Percentiles rank a stretch among this genome's conserved stretches.
Evolutionary conservation across 75 land plant genomes (phyloP).

Genomic region (Pinus tabuliformis): DNA sequence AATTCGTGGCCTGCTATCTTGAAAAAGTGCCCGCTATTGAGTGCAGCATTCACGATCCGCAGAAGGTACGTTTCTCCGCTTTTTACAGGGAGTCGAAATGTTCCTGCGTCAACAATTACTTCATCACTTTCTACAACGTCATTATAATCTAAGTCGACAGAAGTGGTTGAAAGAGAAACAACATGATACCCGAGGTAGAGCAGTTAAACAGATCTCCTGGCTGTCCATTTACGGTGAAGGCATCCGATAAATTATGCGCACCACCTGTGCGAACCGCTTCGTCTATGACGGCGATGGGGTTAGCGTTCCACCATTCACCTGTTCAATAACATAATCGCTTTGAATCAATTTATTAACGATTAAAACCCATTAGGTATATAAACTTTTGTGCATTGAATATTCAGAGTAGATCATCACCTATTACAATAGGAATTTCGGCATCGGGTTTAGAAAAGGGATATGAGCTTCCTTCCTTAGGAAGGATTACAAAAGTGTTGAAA

Average conservation of each 20-base stretch:
- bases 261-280: constrained; percentile 54
- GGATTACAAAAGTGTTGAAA: too few relatives aligned
- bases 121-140: neutral
- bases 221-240: constrained; percentile 66
- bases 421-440: constrained; percentile 10
- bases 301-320: constrained; percentile 81
- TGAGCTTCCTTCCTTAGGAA: constrained; percentile 4
- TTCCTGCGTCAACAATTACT: constrained; percentile 24
- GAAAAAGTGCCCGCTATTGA: constrained; percentile 59
- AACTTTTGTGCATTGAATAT: too few relatives aligned
- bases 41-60: constrained; percentile 55
- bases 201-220: constrained; percentile 60
- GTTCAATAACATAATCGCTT: neutral
- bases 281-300: constrained; percentile 38
- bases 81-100: constrained; percentile 40
- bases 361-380: too few relatives aligned
- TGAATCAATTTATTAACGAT: too few relatives aligned
- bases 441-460: constrained; percentile 17
- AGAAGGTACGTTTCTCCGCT: constrained; percentile 48
- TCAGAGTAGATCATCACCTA: constrained; percentile 7
- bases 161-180: too few relatives aligned
- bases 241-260: constrained; percentile 61
- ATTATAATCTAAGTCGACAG: too few relatives aligned
- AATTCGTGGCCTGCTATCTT: constrained; percentile 40
- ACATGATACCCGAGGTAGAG: constrained; percentile 31